These are phyloP conservation scores for Xerocomus amazonicus DNA, from an alignment of 1,284 basidiomycete genomes.

Conservation along the genomic window DNA sequence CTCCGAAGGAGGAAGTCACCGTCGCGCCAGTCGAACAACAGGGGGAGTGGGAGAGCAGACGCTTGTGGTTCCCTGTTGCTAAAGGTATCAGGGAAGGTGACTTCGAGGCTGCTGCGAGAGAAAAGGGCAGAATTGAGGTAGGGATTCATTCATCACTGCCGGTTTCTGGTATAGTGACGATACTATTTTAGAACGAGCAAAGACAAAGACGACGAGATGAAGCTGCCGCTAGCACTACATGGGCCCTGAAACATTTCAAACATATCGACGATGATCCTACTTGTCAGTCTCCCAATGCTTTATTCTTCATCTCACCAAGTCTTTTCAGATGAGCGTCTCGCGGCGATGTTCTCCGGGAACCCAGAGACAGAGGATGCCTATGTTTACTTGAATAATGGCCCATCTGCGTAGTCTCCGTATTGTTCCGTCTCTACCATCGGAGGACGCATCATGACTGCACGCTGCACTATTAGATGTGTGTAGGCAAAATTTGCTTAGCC, in stretches of 20 bases:
- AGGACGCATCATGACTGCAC: constrained; percentile 5
- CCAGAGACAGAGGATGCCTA: constrained; percentile 69
- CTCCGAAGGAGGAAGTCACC: constrained; percentile 71
- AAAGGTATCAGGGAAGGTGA: constrained; percentile 90
- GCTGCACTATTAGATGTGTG: constrained; percentile 11
- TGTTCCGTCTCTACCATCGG: constrained; percentile 2
- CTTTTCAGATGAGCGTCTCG: constrained; percentile 58
- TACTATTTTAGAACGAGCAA: constrained; percentile 74
- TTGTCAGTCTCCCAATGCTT: constrained; percentile 48
- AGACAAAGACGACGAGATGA: constrained; percentile 88
- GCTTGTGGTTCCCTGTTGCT: constrained; percentile 84
- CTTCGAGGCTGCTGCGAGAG: constrained; percentile 86
- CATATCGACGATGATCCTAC: constrained; percentile 64
- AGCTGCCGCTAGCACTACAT: constrained; percentile 63
- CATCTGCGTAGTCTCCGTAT: constrained; percentile 22
- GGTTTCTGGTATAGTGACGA: neutral
- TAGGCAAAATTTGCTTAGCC: constrained; percentile 21
- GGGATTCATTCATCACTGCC: constrained; percentile 12
- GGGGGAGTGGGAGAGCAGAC: constrained; percentile 83
- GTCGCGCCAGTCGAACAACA: constrained; percentile 60
- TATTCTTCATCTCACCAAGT: constrained; percentile 3
- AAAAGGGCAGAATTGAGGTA: constrained; percentile 92
- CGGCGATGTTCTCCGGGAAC: constrained; percentile 42
- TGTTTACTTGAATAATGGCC: constrained; percentile 54
- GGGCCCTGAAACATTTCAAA: constrained; percentile 77